Conservation (phyloP, 208 protist genomes). For the Trypanosoma platydactyli region DNA sequence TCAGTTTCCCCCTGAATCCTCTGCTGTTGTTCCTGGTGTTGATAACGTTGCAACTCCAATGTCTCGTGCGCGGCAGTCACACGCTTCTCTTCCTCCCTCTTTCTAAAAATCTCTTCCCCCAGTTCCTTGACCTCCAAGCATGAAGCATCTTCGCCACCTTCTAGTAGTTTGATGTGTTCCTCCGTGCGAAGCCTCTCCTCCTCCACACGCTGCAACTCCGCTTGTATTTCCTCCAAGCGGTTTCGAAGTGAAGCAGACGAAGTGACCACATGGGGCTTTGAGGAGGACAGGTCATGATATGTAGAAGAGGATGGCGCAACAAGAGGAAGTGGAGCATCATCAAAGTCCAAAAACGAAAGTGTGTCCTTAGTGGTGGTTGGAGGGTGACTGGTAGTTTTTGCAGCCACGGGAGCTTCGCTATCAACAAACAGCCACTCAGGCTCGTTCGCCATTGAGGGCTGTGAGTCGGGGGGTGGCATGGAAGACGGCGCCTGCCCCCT, state of each 20-base stretch:
- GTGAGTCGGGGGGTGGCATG: not conserved
- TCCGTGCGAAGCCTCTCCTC: constrained; percentile 5
- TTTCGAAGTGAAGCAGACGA: not conserved
- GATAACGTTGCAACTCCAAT: constrained; percentile 10
- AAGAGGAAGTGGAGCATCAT: constrained; percentile 8
- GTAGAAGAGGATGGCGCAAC: not conserved
- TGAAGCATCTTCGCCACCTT: constrained; percentile 35
- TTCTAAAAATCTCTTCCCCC: constrained; percentile 21
- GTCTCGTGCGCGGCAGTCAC: not conserved
- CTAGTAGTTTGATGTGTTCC: constrained; percentile 22
- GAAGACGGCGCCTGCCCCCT: constrained; percentile 27
- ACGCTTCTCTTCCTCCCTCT: constrained; percentile 19
- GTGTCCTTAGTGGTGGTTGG: constrained; percentile 16
- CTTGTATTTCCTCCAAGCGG: constrained; percentile 14
- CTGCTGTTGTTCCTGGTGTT: constrained; percentile 8
- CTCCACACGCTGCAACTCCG: constrained; percentile 23
- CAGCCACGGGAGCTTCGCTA: constrained; percentile 1
- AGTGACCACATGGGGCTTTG: not conserved
- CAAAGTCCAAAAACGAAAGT: constrained; percentile 44
- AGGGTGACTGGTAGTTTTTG: not conserved
- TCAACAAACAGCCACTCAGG: constrained; percentile 30
- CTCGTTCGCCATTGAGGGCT: not conserved
- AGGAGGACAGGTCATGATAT: not conserved
- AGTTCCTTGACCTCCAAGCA: constrained; percentile 33
- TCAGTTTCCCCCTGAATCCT: constrained; percentile 14